Evolutionary conservation across 768 basidiomycete species (phyloP).

Genomic region (Boletus reticulatus): DNA sequence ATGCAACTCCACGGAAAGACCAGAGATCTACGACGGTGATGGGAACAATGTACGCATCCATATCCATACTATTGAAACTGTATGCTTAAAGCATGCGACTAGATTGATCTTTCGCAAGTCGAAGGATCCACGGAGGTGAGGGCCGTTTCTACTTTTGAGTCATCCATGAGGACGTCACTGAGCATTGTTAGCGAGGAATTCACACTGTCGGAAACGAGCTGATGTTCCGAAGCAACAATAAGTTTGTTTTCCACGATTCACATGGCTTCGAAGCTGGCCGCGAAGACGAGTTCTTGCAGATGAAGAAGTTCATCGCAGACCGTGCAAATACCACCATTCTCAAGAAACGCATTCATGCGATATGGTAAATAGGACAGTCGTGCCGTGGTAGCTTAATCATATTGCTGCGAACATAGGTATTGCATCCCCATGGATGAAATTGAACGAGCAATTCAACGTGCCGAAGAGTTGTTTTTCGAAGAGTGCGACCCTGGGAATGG

Average conservation of each 20-base stretch:
- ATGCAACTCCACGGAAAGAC: constrained; percentile 1
- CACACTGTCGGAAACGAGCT: constrained; percentile 1
- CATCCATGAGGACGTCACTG: too few species aligned
- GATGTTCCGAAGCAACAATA: constrained; percentile 1
- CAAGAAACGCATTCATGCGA: constrained; percentile 6
- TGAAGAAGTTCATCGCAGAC: constrained; percentile 5
- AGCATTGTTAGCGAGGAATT: background rate
- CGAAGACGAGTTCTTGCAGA: background rate
- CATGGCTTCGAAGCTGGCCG: constrained; percentile 6
- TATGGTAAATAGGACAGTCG: background rate
- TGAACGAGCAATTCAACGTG: background rate
- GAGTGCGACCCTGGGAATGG: background rate
- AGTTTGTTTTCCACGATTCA: constrained; percentile 1
- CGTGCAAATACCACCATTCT: background rate
- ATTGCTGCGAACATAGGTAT: constrained; percentile 4
- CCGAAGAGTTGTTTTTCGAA: constrained; percentile 2
- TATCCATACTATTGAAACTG: too few species aligned
- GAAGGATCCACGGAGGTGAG: background rate
- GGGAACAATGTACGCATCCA: constrained; percentile 1
- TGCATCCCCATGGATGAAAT: constrained; percentile 8
- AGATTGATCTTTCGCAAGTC: background rate
- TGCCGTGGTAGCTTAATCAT: too few species aligned
- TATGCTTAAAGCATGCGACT: background rate
- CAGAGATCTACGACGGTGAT: constrained; percentile 1
- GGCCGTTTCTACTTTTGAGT: too few species aligned